Conservation (phyloP, 768 basidiomycete species). For the Psilocybe sp. region DNA sequence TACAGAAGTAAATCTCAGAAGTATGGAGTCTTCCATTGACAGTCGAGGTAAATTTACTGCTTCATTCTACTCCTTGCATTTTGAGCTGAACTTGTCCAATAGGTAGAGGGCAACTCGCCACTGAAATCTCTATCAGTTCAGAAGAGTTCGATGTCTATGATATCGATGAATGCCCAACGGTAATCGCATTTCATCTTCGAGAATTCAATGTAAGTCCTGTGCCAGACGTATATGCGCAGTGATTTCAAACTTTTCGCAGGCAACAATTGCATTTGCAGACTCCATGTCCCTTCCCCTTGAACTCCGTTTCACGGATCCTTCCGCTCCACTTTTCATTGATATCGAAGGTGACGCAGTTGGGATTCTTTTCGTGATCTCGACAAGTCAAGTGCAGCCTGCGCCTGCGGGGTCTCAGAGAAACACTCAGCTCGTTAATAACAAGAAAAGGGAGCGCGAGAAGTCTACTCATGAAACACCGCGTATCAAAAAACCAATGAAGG, state of each 20-base stretch:
- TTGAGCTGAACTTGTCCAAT: background rate
- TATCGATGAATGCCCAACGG: constrained; percentile 57
- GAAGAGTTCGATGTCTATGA: constrained; percentile 84
- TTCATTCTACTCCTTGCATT: background rate
- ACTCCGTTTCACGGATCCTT: constrained; percentile 73
- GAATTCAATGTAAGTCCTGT: constrained; percentile 68
- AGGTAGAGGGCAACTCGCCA: constrained; percentile 66
- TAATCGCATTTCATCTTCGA: constrained; percentile 75
- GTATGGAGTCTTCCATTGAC: constrained; percentile 63
- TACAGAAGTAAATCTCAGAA: constrained; percentile 66
- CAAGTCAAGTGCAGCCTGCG: constrained; percentile 52
- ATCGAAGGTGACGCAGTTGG: constrained; percentile 67
- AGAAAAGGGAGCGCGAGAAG: constrained; percentile 45
- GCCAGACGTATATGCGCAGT: background rate
- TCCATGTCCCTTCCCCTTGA: constrained; percentile 62
- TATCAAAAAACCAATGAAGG: constrained; percentile 53
- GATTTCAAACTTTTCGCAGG: constrained; percentile 44
- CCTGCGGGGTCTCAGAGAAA: constrained; percentile 22
- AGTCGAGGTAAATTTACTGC: constrained; percentile 45
- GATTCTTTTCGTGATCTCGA: constrained; percentile 75
- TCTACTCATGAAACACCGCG: constrained; percentile 37
- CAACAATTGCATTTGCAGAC: constrained; percentile 78
- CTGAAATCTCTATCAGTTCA: constrained; percentile 71
- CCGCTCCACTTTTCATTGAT: constrained; percentile 73
- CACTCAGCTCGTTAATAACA: constrained; percentile 18